Conservation (phyloP, 31 red algal species). For the Endocladia muricata region DNA sequence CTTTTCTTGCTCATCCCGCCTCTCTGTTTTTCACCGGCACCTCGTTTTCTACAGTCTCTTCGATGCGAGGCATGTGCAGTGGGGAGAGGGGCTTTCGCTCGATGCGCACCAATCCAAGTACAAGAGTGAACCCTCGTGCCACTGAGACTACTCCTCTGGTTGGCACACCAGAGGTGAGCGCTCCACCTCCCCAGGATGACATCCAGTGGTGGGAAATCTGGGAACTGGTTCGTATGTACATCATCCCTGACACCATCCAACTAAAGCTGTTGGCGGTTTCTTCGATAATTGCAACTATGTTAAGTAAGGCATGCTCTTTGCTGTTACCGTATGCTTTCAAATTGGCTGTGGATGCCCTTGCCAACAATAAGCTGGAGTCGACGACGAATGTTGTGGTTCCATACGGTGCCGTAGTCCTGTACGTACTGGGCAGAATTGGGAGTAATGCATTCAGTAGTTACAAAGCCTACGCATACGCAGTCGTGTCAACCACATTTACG, state of each 20-base stretch:
- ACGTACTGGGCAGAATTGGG: slow-evolving; percentile 19
- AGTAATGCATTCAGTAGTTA: background rate
- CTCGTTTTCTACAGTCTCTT: too few relatives aligned
- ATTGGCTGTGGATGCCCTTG: slow-evolving; percentile 50
- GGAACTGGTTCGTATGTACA: background rate
- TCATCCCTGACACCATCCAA: slow-evolving; percentile 12
- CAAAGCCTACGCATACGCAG: slow-evolving; percentile 11
- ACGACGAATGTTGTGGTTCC: background rate
- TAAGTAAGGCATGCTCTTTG: slow-evolving; percentile 25
- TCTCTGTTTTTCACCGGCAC: too few relatives aligned
- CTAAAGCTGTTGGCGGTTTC: slow-evolving; percentile 5
- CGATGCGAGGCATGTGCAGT: too few relatives aligned
- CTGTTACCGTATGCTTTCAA: slow-evolving; percentile 51
- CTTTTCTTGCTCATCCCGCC: too few relatives aligned
- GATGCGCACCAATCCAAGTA: too few relatives aligned
- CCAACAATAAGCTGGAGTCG: background rate
- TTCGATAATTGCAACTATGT: slow-evolving; percentile 21
- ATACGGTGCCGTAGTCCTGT: slow-evolving; percentile 22
- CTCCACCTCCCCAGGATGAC: background rate
- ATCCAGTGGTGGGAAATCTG: slow-evolving; percentile 24
- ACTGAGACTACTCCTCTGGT: too few relatives aligned
- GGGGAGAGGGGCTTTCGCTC: too few relatives aligned
- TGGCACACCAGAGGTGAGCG: too few relatives aligned
- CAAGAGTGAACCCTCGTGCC: too few relatives aligned
- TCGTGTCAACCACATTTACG: background rate